Conservation (phyloP, 441 rosid genomes). For the Geranium incanum region DNA sequence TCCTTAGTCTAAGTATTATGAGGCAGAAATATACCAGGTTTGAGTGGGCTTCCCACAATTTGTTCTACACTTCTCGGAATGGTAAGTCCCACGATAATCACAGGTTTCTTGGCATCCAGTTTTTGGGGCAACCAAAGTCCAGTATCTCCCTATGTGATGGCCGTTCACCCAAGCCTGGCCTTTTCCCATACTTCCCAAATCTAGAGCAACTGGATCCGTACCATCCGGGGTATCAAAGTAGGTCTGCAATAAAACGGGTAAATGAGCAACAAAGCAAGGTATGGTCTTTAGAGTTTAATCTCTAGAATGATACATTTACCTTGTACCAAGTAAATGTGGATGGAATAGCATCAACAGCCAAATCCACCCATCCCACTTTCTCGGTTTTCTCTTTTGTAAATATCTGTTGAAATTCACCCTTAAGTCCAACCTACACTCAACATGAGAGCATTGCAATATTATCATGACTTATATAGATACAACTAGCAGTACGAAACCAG, state of each 20-base stretch:
- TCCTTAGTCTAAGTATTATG: conserved; percentile 2
- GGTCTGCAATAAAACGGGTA: conserved; percentile 36
- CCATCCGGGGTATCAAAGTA: conserved; percentile 54
- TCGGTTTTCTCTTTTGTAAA: conserved; percentile 44
- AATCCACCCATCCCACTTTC: conserved; percentile 50
- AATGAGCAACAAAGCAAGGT: background rate
- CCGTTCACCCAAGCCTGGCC: conserved; percentile 79
- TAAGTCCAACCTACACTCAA: conserved; percentile 48
- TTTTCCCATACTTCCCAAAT: conserved; percentile 74
- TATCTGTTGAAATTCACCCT: conserved; percentile 49
- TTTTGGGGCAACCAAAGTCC: conserved; percentile 48
- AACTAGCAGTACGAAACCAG: background rate
- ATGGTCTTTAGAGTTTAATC: background rate
- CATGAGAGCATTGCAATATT: conserved; percentile 12
- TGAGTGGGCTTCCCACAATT: conserved; percentile 68
- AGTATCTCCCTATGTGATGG: conserved; percentile 65
- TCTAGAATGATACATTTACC: conserved; percentile 31
- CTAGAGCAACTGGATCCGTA: conserved; percentile 54
- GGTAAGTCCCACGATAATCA: conserved; percentile 58
- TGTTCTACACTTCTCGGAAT: conserved; percentile 49
- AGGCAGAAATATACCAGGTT: conserved; percentile 35
- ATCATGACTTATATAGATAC: background rate
- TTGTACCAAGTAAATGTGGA: conserved; percentile 66
- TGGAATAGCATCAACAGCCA: conserved; percentile 41
- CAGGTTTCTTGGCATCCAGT: conserved; percentile 45